These are phyloP conservation scores for Zoysia matrella DNA, from an alignment of 202 grass and related monocot genomes.

Conservation along the genomic window DNA sequence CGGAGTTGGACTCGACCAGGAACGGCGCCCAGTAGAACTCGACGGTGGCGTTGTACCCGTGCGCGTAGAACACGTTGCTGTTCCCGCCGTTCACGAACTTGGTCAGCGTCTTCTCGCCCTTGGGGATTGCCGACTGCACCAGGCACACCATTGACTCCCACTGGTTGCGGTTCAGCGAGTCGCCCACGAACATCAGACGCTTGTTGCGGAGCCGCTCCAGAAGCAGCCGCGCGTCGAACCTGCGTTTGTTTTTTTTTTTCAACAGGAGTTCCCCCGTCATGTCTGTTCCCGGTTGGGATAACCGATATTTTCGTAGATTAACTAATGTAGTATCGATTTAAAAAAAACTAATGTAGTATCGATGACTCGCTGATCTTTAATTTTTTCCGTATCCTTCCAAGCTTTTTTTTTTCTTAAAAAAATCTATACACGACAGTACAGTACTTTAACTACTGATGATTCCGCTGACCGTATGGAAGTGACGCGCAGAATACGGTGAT, in stretches of 20 bases:
- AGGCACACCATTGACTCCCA: slow-evolving; percentile 99
- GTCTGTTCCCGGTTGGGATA: too few relatives aligned
- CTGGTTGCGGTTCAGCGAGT: slow-evolving; percentile 96
- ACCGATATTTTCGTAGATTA: too few relatives aligned
- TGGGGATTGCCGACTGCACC: slow-evolving; percentile 79
- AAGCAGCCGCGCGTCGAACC: slow-evolving; percentile 82
- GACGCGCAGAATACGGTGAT: slow-evolving; percentile 6
- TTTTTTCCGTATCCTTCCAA: not conserved
- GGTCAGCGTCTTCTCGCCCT: slow-evolving; percentile 78
- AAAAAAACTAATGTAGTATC: not conserved
- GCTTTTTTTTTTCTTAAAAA: not conserved
- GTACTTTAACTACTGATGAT: not conserved
- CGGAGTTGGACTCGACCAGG: slow-evolving; percentile 96
- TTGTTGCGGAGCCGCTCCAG: slow-evolving; percentile 87
- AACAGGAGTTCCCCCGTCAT: too few relatives aligned
- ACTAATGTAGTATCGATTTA: too few relatives aligned
- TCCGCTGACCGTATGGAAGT: not conserved
- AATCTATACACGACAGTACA: not conserved
- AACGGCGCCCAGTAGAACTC: slow-evolving; percentile 99
- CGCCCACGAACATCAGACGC: slow-evolving; percentile 96
- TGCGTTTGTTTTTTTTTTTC: slow-evolving; percentile 7
- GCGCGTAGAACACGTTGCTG: slow-evolving; percentile 78
- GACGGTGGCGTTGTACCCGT: slow-evolving; percentile 89
- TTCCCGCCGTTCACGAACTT: slow-evolving; percentile 88
- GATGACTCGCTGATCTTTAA: slow-evolving; percentile 17